Conservation (phyloP, 2,329 filamentous ascomycete genomes). For the Scorias spongiosa region DNA sequence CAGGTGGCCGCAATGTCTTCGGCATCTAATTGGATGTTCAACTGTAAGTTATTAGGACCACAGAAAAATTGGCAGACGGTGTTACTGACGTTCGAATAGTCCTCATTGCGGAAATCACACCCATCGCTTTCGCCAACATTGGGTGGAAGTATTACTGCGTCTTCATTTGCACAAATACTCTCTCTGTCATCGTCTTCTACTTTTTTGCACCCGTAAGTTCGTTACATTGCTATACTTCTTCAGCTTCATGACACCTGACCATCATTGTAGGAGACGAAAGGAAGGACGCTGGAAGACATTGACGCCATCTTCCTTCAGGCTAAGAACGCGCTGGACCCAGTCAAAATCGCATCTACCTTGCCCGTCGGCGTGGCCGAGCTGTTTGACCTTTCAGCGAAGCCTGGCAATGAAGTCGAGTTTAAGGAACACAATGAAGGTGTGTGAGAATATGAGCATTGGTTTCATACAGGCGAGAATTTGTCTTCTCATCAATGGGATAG, state of each 20-base stretch:
- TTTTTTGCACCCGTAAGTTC: slow-evolving; percentile 9
- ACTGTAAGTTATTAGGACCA: slow-evolving; percentile 16
- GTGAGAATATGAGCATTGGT: too few relatives aligned
- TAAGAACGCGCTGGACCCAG: slow-evolving; percentile 9
- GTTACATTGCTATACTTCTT: too few relatives aligned
- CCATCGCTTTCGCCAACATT: slow-evolving; percentile 42
- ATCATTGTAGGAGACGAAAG: slow-evolving; percentile 8
- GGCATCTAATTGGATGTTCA: slow-evolving; percentile 46
- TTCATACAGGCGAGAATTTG: too few relatives aligned
- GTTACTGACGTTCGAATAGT: slow-evolving; percentile 1
- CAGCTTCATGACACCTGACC: too few relatives aligned
- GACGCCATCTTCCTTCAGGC: slow-evolving; percentile 15
- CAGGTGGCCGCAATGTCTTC: slow-evolving; percentile 24
- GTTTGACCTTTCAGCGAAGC: not conserved
- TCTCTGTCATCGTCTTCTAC: slow-evolving; percentile 33
- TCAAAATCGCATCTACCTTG: slow-evolving; percentile 9
- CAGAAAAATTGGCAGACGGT: not conserved
- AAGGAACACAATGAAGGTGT: not conserved
- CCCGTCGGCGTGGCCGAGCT: slow-evolving; percentile 9
- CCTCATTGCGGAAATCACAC: slow-evolving; percentile 26
- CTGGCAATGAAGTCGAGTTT: not conserved
- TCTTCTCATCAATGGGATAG: too few relatives aligned
- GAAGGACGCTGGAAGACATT: slow-evolving; percentile 15
- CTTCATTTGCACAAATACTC: slow-evolving; percentile 45
- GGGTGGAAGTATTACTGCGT: slow-evolving; percentile 32